These are phyloP conservation scores for Saturnispora ahearnii DNA, from an alignment of 805 yeast genomes.

Conservation along the genomic window DNA sequence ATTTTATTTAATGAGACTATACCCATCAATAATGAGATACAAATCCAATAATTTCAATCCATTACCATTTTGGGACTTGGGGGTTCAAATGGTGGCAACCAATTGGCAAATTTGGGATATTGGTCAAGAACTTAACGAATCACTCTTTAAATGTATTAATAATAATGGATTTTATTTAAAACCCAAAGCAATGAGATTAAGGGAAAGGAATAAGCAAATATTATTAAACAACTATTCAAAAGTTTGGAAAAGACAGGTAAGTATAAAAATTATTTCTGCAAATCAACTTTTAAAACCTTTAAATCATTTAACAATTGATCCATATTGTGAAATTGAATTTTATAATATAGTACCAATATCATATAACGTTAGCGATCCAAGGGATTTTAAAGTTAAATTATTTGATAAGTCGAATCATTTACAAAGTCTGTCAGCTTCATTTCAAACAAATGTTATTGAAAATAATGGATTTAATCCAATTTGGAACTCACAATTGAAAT, in stretches of 20 bases:
- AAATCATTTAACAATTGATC: conserved; percentile 41
- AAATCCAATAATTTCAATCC: conserved; percentile 81
- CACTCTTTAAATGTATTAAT: conserved; percentile 50
- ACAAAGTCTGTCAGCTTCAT: conserved; percentile 5
- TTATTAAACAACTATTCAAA: conserved; percentile 1
- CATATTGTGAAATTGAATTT: conserved; percentile 54
- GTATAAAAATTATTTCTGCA: conserved; percentile 59
- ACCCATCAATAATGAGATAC: conserved; percentile 74
- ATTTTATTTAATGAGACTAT: conserved; percentile 67
- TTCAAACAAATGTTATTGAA: conserved; percentile 30
- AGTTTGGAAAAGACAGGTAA: conserved; percentile 15
- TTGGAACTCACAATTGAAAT: conserved; percentile 57
- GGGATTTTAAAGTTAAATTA: neutral
- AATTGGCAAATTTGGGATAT: conserved; percentile 92
- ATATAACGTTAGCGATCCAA: neutral
- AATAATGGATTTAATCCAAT: conserved; percentile 83
- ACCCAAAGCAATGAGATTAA: conserved; percentile 35
- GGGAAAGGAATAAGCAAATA: neutral
- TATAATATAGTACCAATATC: conserved; percentile 32
- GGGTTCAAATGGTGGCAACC: conserved; percentile 91
- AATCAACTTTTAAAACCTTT: conserved; percentile 75
- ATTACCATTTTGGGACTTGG: conserved; percentile 67
- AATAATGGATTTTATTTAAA: conserved; percentile 70
- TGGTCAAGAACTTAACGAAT: conserved; percentile 83
- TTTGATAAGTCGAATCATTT: neutral